Conservation (phyloP, 495 filamentous ascomycete genomes). For the Aspergillus heteromorphus region DNA sequence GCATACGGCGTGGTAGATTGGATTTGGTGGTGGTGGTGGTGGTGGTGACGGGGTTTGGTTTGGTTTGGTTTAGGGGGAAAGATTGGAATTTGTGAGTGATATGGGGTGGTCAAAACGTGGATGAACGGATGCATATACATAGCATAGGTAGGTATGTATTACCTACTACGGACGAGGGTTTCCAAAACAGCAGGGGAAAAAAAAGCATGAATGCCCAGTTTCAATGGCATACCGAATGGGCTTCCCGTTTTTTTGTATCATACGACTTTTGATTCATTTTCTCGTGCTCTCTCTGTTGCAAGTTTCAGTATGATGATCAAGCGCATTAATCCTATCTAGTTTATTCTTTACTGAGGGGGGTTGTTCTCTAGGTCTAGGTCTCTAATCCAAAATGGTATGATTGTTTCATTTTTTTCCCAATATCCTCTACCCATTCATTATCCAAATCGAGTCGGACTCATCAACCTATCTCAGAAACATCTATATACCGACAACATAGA, state of each 20-base stretch:
- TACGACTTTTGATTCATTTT: background rate
- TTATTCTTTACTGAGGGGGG: no score
- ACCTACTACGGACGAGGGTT: no score
- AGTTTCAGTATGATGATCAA: background rate
- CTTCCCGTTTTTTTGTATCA: background rate
- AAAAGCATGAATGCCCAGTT: no score
- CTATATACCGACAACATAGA: background rate
- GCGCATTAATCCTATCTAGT: background rate
- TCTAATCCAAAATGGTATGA: no score
- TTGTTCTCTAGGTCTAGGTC: background rate
- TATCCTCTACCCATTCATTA: background rate
- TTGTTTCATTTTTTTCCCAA: background rate
- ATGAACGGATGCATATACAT: no score
- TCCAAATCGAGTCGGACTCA: background rate
- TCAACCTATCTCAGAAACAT: background rate
- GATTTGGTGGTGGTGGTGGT: no score
- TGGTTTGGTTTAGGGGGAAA: no score
- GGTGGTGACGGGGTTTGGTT: no score
- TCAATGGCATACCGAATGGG: background rate
- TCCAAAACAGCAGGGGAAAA: background rate
- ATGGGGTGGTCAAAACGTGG: no score
- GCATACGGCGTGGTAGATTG: constrained; percentile 56
- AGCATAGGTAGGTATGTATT: no score
- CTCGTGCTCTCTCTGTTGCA: background rate
- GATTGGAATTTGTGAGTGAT: no score